Percentiles rank a stretch among this genome's conserved stretches.
These are phyloP conservation scores for Cyanidiococcus yangmingshanensis DNA, from an alignment of 23 red algal genomes.

Conservation along the genomic window DNA sequence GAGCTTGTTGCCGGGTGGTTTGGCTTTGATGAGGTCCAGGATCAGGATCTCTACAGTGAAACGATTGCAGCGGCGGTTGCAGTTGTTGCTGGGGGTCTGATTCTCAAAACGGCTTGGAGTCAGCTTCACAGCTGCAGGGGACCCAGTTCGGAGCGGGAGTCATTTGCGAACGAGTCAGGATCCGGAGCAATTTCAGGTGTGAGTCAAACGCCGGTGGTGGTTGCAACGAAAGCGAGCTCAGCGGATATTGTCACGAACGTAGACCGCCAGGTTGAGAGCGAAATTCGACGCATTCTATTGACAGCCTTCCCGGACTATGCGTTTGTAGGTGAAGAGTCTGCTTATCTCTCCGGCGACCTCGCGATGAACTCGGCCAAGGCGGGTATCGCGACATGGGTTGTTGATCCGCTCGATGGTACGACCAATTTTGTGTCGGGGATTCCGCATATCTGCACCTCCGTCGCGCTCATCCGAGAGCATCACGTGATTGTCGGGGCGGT, in stretches of 20 bases:
- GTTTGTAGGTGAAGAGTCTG: constrained; percentile 78
- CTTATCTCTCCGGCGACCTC: background rate
- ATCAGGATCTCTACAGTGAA: constrained; percentile 9
- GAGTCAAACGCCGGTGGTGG: background rate
- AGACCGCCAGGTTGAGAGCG: background rate
- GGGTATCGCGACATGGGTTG: constrained; percentile 39
- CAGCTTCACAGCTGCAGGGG: background rate
- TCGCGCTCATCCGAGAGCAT: constrained; percentile 25
- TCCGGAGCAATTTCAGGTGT: background rate
- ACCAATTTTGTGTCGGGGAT: constrained; percentile 49
- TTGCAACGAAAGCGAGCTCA: background rate
- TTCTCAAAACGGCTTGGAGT: background rate
- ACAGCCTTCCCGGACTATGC: constrained; percentile 33
- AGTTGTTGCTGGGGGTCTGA: background rate
- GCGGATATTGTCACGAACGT: constrained; percentile 1
- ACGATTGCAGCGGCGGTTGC: constrained; percentile 9
- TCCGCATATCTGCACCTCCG: constrained; percentile 9
- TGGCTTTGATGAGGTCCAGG: background rate
- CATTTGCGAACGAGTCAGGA: background rate
- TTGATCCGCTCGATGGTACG: constrained; percentile 90
- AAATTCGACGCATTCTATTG: constrained; percentile 21
- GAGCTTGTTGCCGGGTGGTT: background rate
- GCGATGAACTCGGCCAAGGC: background rate
- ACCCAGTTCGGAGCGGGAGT: too few species aligned
- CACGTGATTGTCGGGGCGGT: constrained; percentile 43